Evolutionary conservation across 169 alveolate species (phyloP), one percentile per base, ranked within the genome.

Genomic region (Plasmodium malariae): DNA sequence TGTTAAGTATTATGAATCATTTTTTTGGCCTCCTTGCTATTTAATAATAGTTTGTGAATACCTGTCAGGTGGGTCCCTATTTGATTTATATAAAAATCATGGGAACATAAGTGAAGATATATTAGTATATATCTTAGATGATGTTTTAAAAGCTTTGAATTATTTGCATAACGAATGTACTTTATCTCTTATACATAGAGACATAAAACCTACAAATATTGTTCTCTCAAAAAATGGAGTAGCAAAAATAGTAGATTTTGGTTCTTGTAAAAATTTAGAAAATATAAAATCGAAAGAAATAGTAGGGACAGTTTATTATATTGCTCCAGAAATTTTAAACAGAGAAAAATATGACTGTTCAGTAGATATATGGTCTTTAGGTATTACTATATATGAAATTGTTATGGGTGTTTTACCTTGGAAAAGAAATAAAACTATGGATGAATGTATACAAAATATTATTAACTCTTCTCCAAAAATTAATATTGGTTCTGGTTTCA

Each of bases 281-380:
- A 48, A 78, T 59, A 26, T 21, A 26, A 65, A 60, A 54, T 37
- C 80, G 21, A 62, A 40, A 14, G 89, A 88, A 55, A 57, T 80
- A 49, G 49, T 60, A 26, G 89, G 93, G 30, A 78, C 92, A 12
- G 36, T 89, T 59, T 69, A 74, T 65, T 97, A 97, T 94, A 76
- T 98, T 87, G 92, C 98, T 3, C 99, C 99, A 2, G 99, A 97
- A 93, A 97, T 96, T n/a, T 92, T 97, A 49, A 85, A 96, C 60
- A 98, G 98, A 24, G 94, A 96, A 12, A 92, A 93, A 28, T 97
- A 97, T 86, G 96, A 95, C 63, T 89, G 96, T 40, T 93, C 97
- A 73, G 97, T 98, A 19, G 99, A 97, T 92, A 93, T 97, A 0
- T 97, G 99, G 98, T 93, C 98, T 51, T 94, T 96, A 74, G 98